A percentile compares a stretch with the other conserved stretches of the same genome.
These are phyloP conservation scores for Pelargonium citronellum DNA, from an alignment of 441 rosid species.

Conservation along the genomic window DNA sequence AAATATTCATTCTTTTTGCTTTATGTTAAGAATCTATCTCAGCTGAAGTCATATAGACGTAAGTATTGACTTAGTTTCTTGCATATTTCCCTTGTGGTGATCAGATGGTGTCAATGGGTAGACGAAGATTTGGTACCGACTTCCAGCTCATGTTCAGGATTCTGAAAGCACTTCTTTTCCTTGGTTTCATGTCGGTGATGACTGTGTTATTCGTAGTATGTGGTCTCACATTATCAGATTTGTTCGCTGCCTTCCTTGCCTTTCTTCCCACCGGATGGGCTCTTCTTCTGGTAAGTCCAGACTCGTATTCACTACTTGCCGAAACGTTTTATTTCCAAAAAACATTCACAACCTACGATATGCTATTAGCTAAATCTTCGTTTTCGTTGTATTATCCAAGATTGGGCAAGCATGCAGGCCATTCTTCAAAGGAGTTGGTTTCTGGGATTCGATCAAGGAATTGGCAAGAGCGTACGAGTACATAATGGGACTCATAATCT, in stretches of 20 bases:
- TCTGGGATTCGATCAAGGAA: slow-evolving; percentile 88
- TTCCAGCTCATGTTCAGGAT: slow-evolving; percentile 92
- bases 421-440: slow-evolving; percentile 40
- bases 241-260: slow-evolving; percentile 71
- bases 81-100: background rate
- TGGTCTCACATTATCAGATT: slow-evolving; percentile 60
- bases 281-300: slow-evolving; percentile 64
- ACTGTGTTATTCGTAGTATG: slow-evolving; percentile 64
- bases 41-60: too few relatives aligned
- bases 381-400: slow-evolving; percentile 24
- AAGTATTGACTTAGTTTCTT: too few relatives aligned
- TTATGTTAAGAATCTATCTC: too few relatives aligned
- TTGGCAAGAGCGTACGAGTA: slow-evolving; percentile 84
- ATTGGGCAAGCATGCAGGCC: slow-evolving; percentile 75
- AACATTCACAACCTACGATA: background rate
- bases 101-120: slow-evolving; percentile 87
- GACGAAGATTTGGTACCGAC: slow-evolving; percentile 67
- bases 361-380: background rate
- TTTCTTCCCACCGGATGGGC: slow-evolving; percentile 96
- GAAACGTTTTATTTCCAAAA: too few relatives aligned
- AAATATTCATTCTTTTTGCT: too few relatives aligned
- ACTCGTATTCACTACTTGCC: background rate
- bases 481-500: slow-evolving; percentile 63
- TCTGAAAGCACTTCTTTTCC: slow-evolving; percentile 91
- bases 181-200: slow-evolving; percentile 83